Percentiles rank a stretch among this genome's conserved stretches.
Evolutionary conservation across 1,139 yeast genomes (phyloP).

Genomic region (Debaryomycetaceae sp.): DNA sequence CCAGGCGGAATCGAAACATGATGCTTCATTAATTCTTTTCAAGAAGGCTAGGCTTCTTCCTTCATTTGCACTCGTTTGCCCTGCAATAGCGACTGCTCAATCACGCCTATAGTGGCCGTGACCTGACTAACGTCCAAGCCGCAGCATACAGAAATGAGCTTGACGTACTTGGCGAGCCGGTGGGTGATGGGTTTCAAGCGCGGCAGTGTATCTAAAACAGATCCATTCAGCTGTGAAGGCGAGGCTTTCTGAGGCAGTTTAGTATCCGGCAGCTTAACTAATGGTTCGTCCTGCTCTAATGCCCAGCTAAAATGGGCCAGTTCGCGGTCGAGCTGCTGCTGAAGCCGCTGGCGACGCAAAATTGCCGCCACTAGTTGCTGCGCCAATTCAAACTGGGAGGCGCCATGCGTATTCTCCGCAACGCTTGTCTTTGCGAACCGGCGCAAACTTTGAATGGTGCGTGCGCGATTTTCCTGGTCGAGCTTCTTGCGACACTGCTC

Average conservation of each 20-base stretch:
- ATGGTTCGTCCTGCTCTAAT: neutral
- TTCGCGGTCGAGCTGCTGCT: conserved; percentile 8
- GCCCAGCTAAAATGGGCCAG: neutral
- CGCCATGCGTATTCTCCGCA: neutral
- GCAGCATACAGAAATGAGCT: conserved; percentile 32
- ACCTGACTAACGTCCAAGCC: conserved; percentile 35
- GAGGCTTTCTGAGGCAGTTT: neutral
- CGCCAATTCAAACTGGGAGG: conserved; percentile 10
- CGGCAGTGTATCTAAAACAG: no score
- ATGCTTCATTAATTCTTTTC: neutral
- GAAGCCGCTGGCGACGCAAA: conserved; percentile 10
- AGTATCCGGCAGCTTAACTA: no score
- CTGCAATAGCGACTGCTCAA: conserved; percentile 26
- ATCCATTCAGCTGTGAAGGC: neutral
- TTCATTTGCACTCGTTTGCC: neutral
- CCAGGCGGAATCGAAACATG: neutral
- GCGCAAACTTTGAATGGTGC: neutral
- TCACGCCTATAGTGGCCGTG: conserved; percentile 31
- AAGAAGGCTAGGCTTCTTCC: neutral
- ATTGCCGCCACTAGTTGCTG: conserved; percentile 15
- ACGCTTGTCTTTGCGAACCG: neutral
- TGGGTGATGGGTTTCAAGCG: conserved; percentile 7
- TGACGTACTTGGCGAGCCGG: conserved; percentile 30
- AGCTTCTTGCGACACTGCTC: conserved; percentile 10
- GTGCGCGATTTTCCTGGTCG: conserved; percentile 7